Conservation (phyloP, 768 basidiomycete species). For the Mycena pura region DNA sequence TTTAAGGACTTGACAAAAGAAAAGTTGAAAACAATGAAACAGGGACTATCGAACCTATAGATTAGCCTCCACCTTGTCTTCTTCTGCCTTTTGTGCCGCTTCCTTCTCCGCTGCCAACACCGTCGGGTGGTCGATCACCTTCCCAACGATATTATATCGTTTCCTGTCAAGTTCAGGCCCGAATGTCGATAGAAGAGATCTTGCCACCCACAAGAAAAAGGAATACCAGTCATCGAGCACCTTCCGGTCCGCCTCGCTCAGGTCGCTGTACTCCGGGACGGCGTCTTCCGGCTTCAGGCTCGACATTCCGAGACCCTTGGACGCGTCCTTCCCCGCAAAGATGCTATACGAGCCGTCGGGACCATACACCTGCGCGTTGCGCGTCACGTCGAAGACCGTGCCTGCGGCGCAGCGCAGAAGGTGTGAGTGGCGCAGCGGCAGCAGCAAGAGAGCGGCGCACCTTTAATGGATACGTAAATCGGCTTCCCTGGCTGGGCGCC, state of each 20-base stretch:
- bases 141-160: no score
- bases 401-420: conserved; percentile 48
- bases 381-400: conserved; percentile 88
- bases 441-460: conserved; percentile 40
- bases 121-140: no score
- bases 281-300: conserved; percentile 88
- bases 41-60: no score
- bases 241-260: conserved; percentile 76
- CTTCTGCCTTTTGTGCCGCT: no score
- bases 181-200: no score
- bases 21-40: no score
- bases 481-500: conserved; percentile 70
- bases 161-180: no score
- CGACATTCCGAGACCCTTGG: conserved; percentile 87
- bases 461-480: conserved; percentile 94
- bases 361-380: conserved; percentile 90
- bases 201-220: conserved; percentile 87
- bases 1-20: no score
- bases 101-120: no score
- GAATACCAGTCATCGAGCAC: conserved; percentile 88
- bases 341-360: conserved; percentile 77
- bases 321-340: conserved; percentile 95
- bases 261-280: conserved; percentile 79
- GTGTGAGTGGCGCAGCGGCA: not conserved
- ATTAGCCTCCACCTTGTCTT: no score